These are phyloP conservation scores for Plasmodium knowlesi DNA, from an alignment of 169 alveolate genomes.

Conservation along the genomic window DNA sequence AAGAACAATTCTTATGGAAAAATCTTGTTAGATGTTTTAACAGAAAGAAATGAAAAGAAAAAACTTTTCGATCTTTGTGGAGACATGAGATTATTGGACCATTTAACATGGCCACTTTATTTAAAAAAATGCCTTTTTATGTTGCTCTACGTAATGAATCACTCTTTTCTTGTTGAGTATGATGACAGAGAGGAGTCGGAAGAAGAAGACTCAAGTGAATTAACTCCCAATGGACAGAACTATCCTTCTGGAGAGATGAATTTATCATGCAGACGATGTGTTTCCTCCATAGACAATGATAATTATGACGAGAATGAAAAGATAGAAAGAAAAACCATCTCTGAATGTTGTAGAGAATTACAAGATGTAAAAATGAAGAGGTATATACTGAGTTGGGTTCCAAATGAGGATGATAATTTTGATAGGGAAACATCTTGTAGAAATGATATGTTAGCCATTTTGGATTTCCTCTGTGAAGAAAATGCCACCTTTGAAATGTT, in stretches of 20 bases:
- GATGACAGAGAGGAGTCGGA: neutral
- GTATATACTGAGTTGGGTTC: constrained; percentile 17
- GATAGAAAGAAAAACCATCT: neutral
- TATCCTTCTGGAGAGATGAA: no score
- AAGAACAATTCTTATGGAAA: neutral
- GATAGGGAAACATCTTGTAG: neutral
- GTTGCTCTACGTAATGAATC: neutral
- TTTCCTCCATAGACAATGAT: neutral
- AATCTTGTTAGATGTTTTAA: neutral
- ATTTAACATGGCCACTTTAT: constrained; percentile 1
- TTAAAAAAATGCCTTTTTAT: constrained; percentile 26
- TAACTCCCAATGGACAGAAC: neutral
- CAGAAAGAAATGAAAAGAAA: constrained; percentile 14
- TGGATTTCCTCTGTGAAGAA: constrained; percentile 8
- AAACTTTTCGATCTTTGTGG: constrained; percentile 9
- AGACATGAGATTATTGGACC: constrained; percentile 10
- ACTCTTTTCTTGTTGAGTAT: neutral
- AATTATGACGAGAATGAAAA: neutral
- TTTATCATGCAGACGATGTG: neutral
- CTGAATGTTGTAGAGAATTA: neutral
- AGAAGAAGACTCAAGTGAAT: neutral
- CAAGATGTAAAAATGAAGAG: neutral
- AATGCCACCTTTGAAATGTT: constrained; percentile 27
- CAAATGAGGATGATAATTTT: neutral
- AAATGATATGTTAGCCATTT: neutral